Conservation (phyloP, 2,329 filamentous ascomycete genomes). For the Cadophora luteo-olivacea region DNA sequence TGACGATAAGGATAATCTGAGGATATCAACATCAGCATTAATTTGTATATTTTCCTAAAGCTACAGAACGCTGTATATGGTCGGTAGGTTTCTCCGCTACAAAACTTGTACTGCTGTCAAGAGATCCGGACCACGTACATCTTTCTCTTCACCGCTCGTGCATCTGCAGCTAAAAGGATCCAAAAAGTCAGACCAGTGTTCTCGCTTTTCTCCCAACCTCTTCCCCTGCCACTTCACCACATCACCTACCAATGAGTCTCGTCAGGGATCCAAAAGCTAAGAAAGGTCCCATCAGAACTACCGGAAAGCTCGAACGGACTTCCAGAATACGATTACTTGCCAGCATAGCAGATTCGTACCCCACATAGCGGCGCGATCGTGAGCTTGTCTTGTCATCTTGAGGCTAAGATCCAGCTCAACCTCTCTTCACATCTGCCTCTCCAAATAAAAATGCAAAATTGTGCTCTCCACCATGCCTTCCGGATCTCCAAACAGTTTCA, state of each 20-base stretch:
- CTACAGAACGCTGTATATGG: background rate
- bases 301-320: background rate
- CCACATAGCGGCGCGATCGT: background rate
- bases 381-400: background rate
- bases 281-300: background rate
- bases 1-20: background rate
- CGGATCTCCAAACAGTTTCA: no score
- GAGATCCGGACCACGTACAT: background rate
- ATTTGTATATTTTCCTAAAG: background rate
- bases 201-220: conserved; percentile 12
- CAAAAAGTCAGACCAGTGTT: background rate
- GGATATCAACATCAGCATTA: background rate
- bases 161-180: background rate
- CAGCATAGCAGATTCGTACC: background rate
- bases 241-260: background rate
- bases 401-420: no score
- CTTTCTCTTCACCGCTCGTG: background rate
- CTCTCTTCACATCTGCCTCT: no score
- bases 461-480: no score
- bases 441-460: no score
- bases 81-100: no score
- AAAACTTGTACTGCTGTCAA: background rate
- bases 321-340: background rate
- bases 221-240: background rate
- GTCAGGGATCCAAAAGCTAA: no score